Percentiles rank a stretch among this genome's conserved stretches.
Conservation (phyloP, 164 flowering plant genomes). For the Protea cynaroides region DNA sequence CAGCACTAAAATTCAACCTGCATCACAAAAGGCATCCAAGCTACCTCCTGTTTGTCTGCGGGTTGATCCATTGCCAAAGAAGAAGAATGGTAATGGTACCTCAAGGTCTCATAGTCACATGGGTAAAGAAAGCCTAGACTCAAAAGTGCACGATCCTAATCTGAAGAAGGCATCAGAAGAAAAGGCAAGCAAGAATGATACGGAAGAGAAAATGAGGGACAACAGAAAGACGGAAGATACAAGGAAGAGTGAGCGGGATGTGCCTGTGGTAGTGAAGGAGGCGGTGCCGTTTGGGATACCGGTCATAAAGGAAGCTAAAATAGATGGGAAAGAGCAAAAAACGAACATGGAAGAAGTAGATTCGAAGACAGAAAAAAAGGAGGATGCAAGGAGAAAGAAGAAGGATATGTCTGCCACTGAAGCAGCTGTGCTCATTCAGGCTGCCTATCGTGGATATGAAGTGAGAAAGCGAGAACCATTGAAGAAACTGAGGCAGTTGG, state of each 20-base stretch:
- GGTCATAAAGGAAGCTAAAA: not conserved
- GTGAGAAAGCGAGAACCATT: constrained; percentile 63
- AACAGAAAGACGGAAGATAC: not conserved
- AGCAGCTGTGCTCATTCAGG: constrained; percentile 59
- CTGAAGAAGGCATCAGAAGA: not conserved
- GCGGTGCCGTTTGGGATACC: not conserved
- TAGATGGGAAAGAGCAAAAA: not conserved
- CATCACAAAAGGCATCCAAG: constrained; percentile 44
- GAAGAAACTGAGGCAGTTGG: constrained; percentile 59
- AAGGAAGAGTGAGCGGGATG: not conserved
- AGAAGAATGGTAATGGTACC: constrained; percentile 35
- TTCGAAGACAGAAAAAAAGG: not conserved
- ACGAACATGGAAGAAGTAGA: not conserved
- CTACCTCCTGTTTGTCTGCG: constrained; percentile 74
- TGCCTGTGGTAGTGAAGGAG: not conserved
- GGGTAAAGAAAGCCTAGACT: not conserved
- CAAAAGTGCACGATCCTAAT: not conserved
- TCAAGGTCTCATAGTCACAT: constrained; percentile 47
- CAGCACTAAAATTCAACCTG: constrained; percentile 14
- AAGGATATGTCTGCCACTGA: constrained; percentile 30
- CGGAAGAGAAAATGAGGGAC: constrained; percentile 2
- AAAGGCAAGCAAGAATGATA: constrained; percentile 10
- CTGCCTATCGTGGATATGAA: constrained; percentile 60
- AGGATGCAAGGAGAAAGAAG: constrained; percentile 6
- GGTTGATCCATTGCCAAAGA: constrained; percentile 65